Conservation (phyloP, 352 stramenopile genomes). For the Pythium sukuiense region DNA sequence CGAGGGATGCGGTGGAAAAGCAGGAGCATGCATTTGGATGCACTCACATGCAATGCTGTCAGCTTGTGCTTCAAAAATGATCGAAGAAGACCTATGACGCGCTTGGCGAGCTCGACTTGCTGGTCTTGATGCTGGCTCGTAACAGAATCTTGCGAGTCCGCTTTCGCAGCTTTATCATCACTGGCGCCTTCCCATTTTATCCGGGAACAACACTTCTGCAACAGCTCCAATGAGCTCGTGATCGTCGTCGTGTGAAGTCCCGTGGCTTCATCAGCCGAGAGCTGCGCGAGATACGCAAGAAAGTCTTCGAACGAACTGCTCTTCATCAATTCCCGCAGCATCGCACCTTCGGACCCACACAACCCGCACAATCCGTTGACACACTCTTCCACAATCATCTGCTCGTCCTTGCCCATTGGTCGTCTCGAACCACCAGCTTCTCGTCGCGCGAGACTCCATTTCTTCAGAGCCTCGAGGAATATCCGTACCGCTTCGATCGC, state of each 20-base stretch:
- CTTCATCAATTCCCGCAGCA: conserved; percentile 53
- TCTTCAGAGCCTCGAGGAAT: conserved; percentile 53
- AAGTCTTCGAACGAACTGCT: conserved; percentile 43
- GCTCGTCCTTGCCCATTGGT: conserved; percentile 30
- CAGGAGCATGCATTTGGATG: conserved; percentile 68
- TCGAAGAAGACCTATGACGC: conserved; percentile 48
- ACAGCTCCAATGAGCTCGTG: conserved; percentile 55
- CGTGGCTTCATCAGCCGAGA: conserved; percentile 34
- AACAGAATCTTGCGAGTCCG: neutral
- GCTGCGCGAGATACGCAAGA: conserved; percentile 49
- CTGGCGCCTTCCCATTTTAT: conserved; percentile 45
- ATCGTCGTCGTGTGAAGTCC: conserved; percentile 65
- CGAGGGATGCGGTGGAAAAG: conserved; percentile 51
- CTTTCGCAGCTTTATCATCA: conserved; percentile 14
- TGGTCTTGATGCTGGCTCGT: neutral
- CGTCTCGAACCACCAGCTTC: neutral
- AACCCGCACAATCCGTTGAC: conserved; percentile 70
- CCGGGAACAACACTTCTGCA: conserved; percentile 75
- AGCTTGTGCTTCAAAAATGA: conserved; percentile 59
- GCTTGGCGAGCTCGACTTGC: conserved; percentile 33
- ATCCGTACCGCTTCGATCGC: conserved; percentile 48
- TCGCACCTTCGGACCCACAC: conserved; percentile 54
- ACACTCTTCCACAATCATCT: conserved; percentile 83
- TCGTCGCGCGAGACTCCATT: conserved; percentile 26
- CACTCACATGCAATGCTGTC: conserved; percentile 55